These are phyloP conservation scores for Vaccinium corymbosum DNA, from an alignment of 148 eudicot genomes.

Conservation along the genomic window DNA sequence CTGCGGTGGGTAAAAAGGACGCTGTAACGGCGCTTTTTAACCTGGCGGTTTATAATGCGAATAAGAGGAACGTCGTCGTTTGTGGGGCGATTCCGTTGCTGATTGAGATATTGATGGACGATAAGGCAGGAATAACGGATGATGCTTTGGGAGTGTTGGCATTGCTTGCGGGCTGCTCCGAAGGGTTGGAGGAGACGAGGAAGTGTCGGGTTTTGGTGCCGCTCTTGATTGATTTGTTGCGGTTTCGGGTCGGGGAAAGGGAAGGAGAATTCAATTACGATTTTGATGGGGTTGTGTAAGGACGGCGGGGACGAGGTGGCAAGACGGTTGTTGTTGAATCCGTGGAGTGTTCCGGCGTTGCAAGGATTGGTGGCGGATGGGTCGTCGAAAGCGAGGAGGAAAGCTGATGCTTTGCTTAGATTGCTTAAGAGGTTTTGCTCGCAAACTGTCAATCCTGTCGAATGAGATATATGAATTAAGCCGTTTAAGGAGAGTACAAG, in stretches of 20 bases:
- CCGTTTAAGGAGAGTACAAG: too few relatives aligned
- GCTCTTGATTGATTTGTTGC: conserved; percentile 46
- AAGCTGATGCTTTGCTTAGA: conserved; percentile 54
- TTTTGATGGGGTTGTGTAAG: conserved; percentile 47
- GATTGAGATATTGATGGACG: conserved; percentile 45
- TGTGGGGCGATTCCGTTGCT: conserved; percentile 51
- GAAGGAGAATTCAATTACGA: conserved; percentile 48
- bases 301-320: conserved; percentile 56
- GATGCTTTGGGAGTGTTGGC: conserved; percentile 52
- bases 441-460: conserved; percentile 28
- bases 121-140: conserved; percentile 63
- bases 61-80: conserved; percentile 29
- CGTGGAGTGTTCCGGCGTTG: conserved; percentile 47
- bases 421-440: conserved; percentile 53
- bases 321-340: conserved; percentile 40
- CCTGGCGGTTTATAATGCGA: conserved; percentile 36
- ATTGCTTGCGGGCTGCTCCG: conserved; percentile 41
- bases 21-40: conserved; percentile 56
- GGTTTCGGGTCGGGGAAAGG: conserved; percentile 49
- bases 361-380: conserved; percentile 46
- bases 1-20: conserved; percentile 46
- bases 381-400: conserved; percentile 47
- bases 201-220: conserved; percentile 38
- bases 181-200: conserved; percentile 44
- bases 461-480: conserved; percentile 10